Evolutionary conservation across 2,329 filamentous ascomycete species (phyloP), one percentile per base, ranked within the genome.

Genomic region (Fusarium beomiforme): DNA sequence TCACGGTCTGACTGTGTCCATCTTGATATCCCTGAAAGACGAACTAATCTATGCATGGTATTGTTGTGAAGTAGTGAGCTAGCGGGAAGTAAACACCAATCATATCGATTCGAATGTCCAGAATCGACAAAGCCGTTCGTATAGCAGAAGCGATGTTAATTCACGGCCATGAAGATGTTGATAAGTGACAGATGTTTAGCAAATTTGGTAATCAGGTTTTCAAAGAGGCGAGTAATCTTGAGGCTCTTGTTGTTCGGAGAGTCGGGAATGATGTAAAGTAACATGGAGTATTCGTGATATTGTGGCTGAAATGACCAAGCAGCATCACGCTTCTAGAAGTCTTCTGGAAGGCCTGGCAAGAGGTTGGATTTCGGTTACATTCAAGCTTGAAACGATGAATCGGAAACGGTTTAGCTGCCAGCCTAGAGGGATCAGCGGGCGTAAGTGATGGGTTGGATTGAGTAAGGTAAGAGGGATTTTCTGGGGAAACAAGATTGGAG

Each of bases 401-500:
- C 33, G 39, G 36, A 61, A 21, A 34, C 34, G 42, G 46, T 33
- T 24, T 54, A 34, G 24, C 12, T 44, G 26, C 16, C 9, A 29
- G 29, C 12, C 17, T 43, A 36, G 24, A 17, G n/a, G 23, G 63
- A 71, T 71, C 41, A 50, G 49, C 63, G 47, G 54, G 49, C 67
- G 47, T 12, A 50, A 55, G 14, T 50, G 61, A 70, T 70, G 44
- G 33, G 19, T 36, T 24, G 23, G 36, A 34, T 54, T 34, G 29
- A 31, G n/a, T 34, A 26, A 46, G 63, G n/a, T 34, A 26, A 46
- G 63, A 59, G 63, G 47, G 34, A 41, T 59, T 59, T 70, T 65
- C 67, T 50, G 69, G 68, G 69, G 68, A 64, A 70, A 56, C 63
- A 68, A 71, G 62, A 51, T 70, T 67, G 55, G 42, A 36, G 24